Conservation (phyloP, 2,329 filamentous ascomycete species). For the Ceratocystis albifundus region DNA sequence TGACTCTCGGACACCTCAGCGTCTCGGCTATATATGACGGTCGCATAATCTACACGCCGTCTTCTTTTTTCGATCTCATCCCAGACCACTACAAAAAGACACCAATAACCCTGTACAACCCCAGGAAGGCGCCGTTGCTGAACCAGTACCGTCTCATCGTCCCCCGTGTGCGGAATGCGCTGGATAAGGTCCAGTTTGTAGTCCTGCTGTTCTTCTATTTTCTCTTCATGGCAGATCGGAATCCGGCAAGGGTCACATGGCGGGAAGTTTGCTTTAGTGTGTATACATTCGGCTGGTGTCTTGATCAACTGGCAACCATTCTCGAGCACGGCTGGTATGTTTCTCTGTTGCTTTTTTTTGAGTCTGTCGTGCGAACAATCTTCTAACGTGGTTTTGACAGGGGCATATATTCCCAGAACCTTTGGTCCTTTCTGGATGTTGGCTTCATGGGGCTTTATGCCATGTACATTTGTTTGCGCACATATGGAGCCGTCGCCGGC, state of each 20-base stretch:
- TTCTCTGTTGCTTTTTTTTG: neutral
- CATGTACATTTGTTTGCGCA: constrained; percentile 54
- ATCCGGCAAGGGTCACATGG: constrained; percentile 43
- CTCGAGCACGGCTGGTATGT: constrained; percentile 56
- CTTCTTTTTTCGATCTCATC: constrained; percentile 69
- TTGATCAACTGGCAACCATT: constrained; percentile 67
- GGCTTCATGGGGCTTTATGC: constrained; percentile 62
- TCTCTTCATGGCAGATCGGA: constrained; percentile 57
- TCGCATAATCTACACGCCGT: constrained; percentile 70
- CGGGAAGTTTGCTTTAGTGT: constrained; percentile 58
- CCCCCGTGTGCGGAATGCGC: constrained; percentile 61
- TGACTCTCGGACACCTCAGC: constrained; percentile 25
- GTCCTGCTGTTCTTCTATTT: constrained; percentile 59
- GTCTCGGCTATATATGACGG: constrained; percentile 74
- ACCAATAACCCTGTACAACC: constrained; percentile 70
- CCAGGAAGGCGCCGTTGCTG: constrained; percentile 59
- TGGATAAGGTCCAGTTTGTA: constrained; percentile 65
- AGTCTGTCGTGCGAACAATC: neutral
- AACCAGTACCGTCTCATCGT: constrained; percentile 82
- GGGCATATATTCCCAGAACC: constrained; percentile 75
- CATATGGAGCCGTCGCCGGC: constrained; percentile 48
- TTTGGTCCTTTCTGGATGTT: constrained; percentile 81
- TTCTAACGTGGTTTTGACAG: constrained; percentile 30
- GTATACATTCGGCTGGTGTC: constrained; percentile 66
- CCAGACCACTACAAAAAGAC: constrained; percentile 78